Base-by-base conservation (phyloP, 169 alveolate genomes). In the Eimeria praecox region DNA sequence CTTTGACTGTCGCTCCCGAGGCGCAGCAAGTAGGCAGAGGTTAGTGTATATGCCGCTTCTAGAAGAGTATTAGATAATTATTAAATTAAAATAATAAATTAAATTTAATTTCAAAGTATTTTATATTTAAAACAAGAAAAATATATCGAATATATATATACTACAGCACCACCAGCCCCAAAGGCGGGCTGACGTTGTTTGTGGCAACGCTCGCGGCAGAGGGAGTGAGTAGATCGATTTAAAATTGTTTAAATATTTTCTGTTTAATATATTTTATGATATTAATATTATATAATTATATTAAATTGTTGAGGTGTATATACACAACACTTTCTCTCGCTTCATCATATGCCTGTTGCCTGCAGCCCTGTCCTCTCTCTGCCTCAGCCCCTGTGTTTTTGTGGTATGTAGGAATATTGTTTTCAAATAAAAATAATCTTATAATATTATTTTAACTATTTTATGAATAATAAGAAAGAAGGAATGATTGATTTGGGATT, bases 301-400 rank as follows among this genome's bases (percentile, higher is more conserved):
- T 59, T 59, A 59, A n/a, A 59, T 59, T n/a, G 6, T 59, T 59
- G 30, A 59, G 27, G n/a, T 59, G n/a, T 59, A 59, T n/a, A n/a
- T 59, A 59, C 69, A 59, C 24, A 12, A 52, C n/a, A n/a, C n/a
- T n/a, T n/a, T n/a, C n/a, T n/a, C n/a, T 12, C 69, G 69, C 69
- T n/a, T 59, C 27, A 12, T 59, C 38, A 33, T 35, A 0, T 9
- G 87, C 59, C 38, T 22, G 59, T 40, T 40, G 87, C 87, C n/a
- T 77, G 87, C 87, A 77, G 87, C 87, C 87, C 87, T 62, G 59
- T 77, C 59, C 59, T 56, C 59, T 38, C 87, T 35, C 87, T 40
- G 14, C 33, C 30, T 71, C 87, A 77, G 87, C 87, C 87, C 87
- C 87, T 35, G n/a, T 14, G 40, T 46, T 33, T 10, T 30, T 46